Conservation (phyloP, 2,329 filamentous ascomycete genomes). For the Fusarium sp. region DNA sequence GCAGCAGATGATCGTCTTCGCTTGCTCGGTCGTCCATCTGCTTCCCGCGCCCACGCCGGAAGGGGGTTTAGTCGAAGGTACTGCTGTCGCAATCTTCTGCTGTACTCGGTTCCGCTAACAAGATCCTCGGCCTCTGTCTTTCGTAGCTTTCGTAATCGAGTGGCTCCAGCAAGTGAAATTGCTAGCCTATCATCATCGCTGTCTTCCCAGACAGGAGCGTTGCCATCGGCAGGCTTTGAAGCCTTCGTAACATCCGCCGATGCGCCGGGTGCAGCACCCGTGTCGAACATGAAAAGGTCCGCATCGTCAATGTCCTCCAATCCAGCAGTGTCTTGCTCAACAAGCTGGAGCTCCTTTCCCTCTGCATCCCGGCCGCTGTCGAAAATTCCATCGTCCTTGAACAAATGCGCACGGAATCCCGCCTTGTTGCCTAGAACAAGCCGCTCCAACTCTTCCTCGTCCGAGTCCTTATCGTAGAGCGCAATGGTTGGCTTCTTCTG, state of each 20-base stretch:
- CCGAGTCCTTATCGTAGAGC: conserved; percentile 78
- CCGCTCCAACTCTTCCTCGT: conserved; percentile 88
- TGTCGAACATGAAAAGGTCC: conserved; percentile 89
- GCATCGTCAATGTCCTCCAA: conserved; percentile 79
- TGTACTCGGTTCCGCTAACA: conserved; percentile 89
- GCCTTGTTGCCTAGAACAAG: conserved; percentile 89
- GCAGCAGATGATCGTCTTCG: conserved; percentile 67
- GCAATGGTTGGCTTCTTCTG: conserved; percentile 51
- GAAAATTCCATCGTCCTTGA: conserved; percentile 64
- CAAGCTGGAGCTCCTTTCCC: conserved; percentile 52
- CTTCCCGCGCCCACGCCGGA: conserved; percentile 72
- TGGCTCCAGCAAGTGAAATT: conserved; percentile 83
- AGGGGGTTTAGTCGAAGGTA: conserved; percentile 73
- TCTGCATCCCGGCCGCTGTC: conserved; percentile 54
- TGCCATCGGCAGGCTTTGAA: conserved; percentile 48
- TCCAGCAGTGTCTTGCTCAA: conserved; percentile 64
- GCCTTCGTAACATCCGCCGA: conserved; percentile 52
- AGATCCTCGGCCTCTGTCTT: conserved; percentile 87
- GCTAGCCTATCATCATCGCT: conserved; percentile 93
- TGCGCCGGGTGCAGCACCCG: conserved; percentile 64
- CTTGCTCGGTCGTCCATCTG: conserved; percentile 66
- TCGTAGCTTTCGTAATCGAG: conserved; percentile 86
- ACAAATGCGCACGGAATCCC: conserved; percentile 84
- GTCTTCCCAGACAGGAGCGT: conserved; percentile 85
- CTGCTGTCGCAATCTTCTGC: conserved; percentile 83